phyloP scores from a whole-genome alignment of 2,329 filamentous ascomycete species.

The Colletotrichum karsti region DNA sequence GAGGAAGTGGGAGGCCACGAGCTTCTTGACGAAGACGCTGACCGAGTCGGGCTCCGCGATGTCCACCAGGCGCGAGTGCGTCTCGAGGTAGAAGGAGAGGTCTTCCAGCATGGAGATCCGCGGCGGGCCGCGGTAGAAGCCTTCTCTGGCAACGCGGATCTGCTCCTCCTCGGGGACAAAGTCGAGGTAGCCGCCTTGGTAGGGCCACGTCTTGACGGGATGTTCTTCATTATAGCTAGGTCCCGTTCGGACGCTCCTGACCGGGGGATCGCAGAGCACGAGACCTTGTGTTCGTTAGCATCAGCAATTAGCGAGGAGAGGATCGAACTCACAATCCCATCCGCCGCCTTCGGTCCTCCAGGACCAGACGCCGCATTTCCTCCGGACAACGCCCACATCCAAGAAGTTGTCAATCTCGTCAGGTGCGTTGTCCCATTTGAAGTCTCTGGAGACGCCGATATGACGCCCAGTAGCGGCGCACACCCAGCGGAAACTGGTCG shows the following conservation, averaged over 20 bases:
- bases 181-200: slow-evolving; percentile 36
- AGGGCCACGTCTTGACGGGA: slow-evolving; percentile 29
- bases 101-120: slow-evolving; percentile 34
- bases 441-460: slow-evolving; percentile 31
- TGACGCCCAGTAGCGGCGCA: slow-evolving; percentile 34
- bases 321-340: slow-evolving; percentile 32
- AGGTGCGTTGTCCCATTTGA: slow-evolving; percentile 15
- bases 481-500: slow-evolving; percentile 32
- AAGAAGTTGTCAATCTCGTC: slow-evolving; percentile 28
- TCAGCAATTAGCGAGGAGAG: background rate
- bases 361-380: slow-evolving; percentile 35
- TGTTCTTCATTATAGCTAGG: slow-evolving; percentile 24
- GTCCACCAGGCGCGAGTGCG: slow-evolving; percentile 26
- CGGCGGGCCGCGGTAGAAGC: slow-evolving; percentile 28
- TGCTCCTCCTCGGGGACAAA: slow-evolving; percentile 33
- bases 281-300: slow-evolving; percentile 25
- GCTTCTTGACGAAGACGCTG: slow-evolving; percentile 33
- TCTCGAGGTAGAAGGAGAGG: slow-evolving; percentile 33
- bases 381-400: slow-evolving; percentile 31
- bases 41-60: slow-evolving; percentile 22
- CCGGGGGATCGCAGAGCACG: slow-evolving; percentile 34
- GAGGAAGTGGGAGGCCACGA: slow-evolving; percentile 34
- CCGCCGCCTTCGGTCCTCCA: slow-evolving; percentile 21
- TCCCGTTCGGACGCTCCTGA: slow-evolving; percentile 31
- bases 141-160: slow-evolving; percentile 6